Evolutionary conservation across 23 red algal genomes (phyloP).

Genomic region (Gracilaria gracilis): DNA sequence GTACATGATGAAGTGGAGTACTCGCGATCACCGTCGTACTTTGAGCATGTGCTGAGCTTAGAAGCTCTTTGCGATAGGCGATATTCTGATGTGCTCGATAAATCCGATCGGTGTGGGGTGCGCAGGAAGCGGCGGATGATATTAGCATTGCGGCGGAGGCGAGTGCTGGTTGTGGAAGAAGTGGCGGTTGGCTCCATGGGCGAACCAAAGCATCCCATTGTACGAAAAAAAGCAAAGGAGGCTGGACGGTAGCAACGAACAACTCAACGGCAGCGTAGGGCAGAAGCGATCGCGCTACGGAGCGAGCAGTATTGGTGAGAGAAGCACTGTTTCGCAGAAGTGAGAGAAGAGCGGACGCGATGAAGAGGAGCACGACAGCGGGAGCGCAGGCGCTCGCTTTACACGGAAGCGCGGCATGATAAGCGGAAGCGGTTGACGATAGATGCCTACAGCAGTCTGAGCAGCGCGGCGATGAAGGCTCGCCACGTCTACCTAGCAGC

Average conservation of each 20-base stretch:
- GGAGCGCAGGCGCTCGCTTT: constrained; percentile 2
- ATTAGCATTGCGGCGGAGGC: not conserved
- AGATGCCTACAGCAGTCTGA: not conserved
- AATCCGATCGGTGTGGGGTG: constrained; percentile 5
- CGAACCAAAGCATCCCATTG: constrained; percentile 25
- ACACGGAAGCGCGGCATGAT: not conserved
- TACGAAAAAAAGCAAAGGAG: not conserved
- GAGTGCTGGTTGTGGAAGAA: not conserved
- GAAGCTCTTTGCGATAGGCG: not conserved
- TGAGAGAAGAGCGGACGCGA: not conserved
- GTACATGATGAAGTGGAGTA: constrained; percentile 15
- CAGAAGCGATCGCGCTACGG: not conserved
- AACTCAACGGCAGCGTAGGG: not conserved
- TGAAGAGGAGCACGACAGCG: not conserved
- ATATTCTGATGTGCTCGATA: not conserved
- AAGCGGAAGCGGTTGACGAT: not conserved
- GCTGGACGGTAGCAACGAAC: not conserved
- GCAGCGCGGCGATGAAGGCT: not conserved
- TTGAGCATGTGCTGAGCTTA: constrained; percentile 3
- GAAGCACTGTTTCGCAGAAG: no score
- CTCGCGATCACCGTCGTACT: constrained; percentile 19
- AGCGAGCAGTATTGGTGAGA: not conserved
- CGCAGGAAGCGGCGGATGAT: constrained; percentile 11
- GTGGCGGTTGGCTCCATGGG: constrained; percentile 14
- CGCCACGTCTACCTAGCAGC: constrained; percentile 28